Conservation (phyloP, 148 eudicot species). For the Vaccinium corymbosum region DNA sequence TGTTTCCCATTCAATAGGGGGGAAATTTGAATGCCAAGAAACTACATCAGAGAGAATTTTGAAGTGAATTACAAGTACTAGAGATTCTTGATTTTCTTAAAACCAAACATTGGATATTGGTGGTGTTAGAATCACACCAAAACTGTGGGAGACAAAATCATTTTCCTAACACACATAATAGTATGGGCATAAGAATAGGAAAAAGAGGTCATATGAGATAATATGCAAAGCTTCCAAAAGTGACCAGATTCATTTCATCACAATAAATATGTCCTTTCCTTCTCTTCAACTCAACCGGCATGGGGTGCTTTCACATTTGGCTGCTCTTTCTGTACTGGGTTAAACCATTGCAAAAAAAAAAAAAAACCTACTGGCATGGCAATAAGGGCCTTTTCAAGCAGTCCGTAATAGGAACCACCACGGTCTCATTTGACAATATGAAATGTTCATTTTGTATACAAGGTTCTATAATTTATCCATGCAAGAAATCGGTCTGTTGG, state of each 20-base stretch:
- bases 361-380: background rate
- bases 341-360: background rate
- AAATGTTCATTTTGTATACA: background rate
- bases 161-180: background rate
- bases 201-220: background rate
- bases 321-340: background rate
- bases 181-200: background rate
- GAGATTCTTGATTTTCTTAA: background rate
- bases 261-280: conserved; percentile 11
- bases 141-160: conserved; percentile 10
- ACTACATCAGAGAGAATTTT: background rate
- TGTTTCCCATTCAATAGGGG: background rate
- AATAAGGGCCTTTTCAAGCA: background rate
- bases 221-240: conserved; percentile 9
- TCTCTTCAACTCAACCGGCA: conserved; percentile 3
- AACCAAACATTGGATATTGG: background rate
- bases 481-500: background rate
- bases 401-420: background rate
- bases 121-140: background rate
- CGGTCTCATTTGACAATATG: background rate
- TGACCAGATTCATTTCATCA: conserved; percentile 19
- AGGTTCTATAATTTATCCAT: background rate
- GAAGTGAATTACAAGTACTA: background rate
- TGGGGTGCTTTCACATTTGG: background rate
- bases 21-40: background rate